A percentile compares a stretch with the other conserved stretches of the same genome.
These are phyloP conservation scores for Zoysia japonica DNA, from an alignment of 176 grass and related monocot genomes.

Conservation along the genomic window DNA sequence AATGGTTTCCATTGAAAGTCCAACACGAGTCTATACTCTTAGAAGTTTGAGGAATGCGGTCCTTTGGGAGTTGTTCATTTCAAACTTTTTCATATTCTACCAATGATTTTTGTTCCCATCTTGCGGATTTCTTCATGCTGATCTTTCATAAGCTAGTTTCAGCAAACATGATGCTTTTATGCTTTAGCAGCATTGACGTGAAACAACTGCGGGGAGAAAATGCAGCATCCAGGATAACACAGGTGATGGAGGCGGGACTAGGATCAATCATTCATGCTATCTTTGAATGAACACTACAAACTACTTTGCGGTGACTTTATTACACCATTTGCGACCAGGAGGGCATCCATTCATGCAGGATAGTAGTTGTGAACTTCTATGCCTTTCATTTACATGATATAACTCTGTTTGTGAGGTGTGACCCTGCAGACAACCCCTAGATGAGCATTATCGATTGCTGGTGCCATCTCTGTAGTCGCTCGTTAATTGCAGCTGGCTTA, in stretches of 20 bases:
- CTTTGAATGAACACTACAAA: constrained; percentile 11
- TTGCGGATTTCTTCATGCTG: constrained; percentile 11
- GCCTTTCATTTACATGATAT: constrained; percentile 29
- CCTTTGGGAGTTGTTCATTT: constrained; percentile 3
- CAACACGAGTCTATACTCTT: neutral
- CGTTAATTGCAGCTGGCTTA: neutral
- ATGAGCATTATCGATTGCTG: neutral
- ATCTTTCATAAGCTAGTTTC: constrained; percentile 19
- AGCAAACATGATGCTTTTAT: constrained; percentile 38
- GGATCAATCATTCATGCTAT: constrained; percentile 7
- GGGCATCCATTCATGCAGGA: neutral
- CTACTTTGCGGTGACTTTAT: neutral
- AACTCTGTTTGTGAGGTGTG: constrained; percentile 5
- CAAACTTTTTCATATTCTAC: constrained; percentile 30
- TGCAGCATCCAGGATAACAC: constrained; percentile 20
- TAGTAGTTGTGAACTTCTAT: constrained; percentile 9
- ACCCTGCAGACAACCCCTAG: neutral
- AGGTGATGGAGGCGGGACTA: constrained; percentile 3
- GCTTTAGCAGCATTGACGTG: constrained; percentile 33
- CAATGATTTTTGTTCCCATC: constrained; percentile 7
- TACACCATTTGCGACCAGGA: neutral
- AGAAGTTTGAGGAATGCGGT: constrained; percentile 7
- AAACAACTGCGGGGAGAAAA: constrained; percentile 1
- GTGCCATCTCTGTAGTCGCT: neutral
- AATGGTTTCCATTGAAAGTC: constrained; percentile 1